Conservation (phyloP, 495 filamentous ascomycete species). For the Penicillium diatomitis region DNA sequence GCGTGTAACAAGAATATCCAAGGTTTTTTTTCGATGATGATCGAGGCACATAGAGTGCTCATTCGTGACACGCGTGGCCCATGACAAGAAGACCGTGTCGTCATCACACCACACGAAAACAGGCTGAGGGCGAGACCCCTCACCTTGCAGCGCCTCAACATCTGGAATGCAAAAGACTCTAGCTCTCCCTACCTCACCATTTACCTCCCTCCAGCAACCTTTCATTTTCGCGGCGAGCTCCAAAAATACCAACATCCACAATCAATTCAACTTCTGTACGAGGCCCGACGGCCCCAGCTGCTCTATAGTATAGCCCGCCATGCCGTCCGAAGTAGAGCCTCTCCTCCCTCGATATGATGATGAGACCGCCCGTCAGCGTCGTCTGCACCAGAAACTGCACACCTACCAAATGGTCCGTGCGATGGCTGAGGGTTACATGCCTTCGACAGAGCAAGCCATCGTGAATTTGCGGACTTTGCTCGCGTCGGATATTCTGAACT, state of each 20-base stretch:
- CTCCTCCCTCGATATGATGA: slow-evolving; percentile 78
- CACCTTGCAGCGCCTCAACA: too few species aligned
- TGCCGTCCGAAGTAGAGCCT: slow-evolving; percentile 60
- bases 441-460: slow-evolving; percentile 76
- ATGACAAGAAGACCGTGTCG: too few species aligned
- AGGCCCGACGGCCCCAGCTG: not conserved
- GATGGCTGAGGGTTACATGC: slow-evolving; percentile 80
- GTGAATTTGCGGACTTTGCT: slow-evolving; percentile 75
- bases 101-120: too few species aligned
- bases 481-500: slow-evolving; percentile 67
- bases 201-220: too few species aligned
- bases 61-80: too few species aligned
- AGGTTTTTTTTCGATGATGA: too few species aligned
- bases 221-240: too few species aligned
- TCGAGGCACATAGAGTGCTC: too few species aligned
- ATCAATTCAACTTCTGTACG: not conserved
- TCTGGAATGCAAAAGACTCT: too few species aligned
- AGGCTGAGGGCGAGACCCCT: too few species aligned
- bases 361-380: slow-evolving; percentile 68
- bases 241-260: not conserved
- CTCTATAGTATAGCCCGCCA: slow-evolving; percentile 14
- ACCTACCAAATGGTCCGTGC: slow-evolving; percentile 86
- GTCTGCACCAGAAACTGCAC: slow-evolving; percentile 78
- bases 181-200: too few species aligned
- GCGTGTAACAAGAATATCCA: too few species aligned